Conservation (phyloP, 306 rosid species). For the Vigna unguiculata region DNA sequence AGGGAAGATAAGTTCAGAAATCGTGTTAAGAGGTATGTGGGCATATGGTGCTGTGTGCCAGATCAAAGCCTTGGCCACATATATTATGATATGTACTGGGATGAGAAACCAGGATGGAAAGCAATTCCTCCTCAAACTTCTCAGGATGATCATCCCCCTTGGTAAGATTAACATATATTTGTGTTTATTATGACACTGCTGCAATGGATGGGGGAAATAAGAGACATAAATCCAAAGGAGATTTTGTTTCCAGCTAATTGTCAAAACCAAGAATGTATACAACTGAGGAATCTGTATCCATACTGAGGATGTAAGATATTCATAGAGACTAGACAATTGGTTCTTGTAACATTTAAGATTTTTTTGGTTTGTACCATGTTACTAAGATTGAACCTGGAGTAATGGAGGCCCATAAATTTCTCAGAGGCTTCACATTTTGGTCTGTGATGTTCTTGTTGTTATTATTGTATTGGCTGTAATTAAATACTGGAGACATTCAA, state of each 20-base stretch:
- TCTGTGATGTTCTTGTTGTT: conserved; percentile 10
- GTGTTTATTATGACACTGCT: background rate
- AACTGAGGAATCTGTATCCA: conserved; percentile 47
- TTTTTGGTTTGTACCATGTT: conserved; percentile 29
- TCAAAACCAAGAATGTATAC: conserved; percentile 37
- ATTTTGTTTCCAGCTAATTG: conserved; percentile 36
- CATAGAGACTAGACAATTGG: conserved; percentile 40
- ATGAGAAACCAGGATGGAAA: conserved; percentile 95
- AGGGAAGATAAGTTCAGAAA: conserved; percentile 77
- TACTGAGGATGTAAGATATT: conserved; percentile 43
- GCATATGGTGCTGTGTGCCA: conserved; percentile 89
- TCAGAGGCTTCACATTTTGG: conserved; percentile 22
- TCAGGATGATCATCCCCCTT: conserved; percentile 88
- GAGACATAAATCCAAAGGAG: conserved; percentile 27
- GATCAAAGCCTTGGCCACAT: conserved; percentile 78
- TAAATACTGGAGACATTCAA: conserved; percentile 33
- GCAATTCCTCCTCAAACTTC: conserved; percentile 77
- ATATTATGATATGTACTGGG: conserved; percentile 96
- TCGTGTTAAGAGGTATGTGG: conserved; percentile 79
- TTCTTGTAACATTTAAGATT: conserved; percentile 34
- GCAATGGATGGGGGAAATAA: conserved; percentile 8
- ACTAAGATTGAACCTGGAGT: conserved; percentile 32
- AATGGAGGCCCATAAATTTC: conserved; percentile 30
- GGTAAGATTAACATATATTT: conserved; percentile 45
- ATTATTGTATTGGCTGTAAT: conserved; percentile 23